Conservation (phyloP, 148 eudicot genomes). For the Vaccinium myrtillus region DNA sequence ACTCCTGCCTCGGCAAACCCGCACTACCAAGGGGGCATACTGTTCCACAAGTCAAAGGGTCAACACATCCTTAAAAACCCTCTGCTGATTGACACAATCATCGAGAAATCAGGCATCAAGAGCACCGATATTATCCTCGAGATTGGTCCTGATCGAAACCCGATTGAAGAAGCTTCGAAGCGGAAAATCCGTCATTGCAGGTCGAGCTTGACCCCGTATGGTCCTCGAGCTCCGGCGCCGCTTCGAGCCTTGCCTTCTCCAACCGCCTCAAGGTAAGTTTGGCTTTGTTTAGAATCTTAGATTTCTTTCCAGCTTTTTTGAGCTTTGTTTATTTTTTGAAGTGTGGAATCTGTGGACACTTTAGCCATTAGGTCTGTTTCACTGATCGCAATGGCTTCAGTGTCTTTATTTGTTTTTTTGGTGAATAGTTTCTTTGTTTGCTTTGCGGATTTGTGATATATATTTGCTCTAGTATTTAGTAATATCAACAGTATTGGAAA, state of each 20-base stretch:
- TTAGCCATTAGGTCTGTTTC: neutral
- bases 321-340: neutral
- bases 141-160: constrained; percentile 91
- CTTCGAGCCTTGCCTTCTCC: constrained; percentile 60
- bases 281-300: neutral
- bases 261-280: constrained; percentile 45
- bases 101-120: constrained; percentile 75
- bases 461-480: neutral
- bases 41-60: constrained; percentile 85
- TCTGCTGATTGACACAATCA: constrained; percentile 62
- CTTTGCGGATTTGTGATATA: neutral
- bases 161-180: constrained; percentile 90
- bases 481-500: neutral
- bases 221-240: constrained; percentile 78
- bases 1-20: constrained; percentile 21
- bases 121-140: constrained; percentile 74
- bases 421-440: neutral
- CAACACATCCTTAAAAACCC: constrained; percentile 87
- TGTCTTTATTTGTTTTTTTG: neutral
- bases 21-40: constrained; percentile 85
- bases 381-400: neutral
- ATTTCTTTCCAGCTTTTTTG: neutral
- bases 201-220: constrained; percentile 86
- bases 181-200: constrained; percentile 75
- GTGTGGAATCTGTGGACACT: neutral